A percentile compares a stretch with the other conserved stretches of the same genome.
These are phyloP conservation scores for Cercospora nicotianae DNA, from an alignment of 2,329 filamentous ascomycete species.

Conservation along the genomic window DNA sequence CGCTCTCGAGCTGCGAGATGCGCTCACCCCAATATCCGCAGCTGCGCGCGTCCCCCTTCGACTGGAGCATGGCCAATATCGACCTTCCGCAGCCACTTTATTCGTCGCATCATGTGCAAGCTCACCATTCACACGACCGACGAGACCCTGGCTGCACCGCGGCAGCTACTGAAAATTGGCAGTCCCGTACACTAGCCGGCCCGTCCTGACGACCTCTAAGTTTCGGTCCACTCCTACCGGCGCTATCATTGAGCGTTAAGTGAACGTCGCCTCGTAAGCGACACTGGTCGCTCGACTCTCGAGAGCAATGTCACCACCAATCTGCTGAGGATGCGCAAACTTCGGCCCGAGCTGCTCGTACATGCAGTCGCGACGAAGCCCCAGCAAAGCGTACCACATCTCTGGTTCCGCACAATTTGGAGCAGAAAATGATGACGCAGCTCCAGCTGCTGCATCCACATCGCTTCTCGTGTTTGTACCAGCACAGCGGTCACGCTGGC, in stretches of 20 bases:
- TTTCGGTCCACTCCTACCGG: conserved; percentile 9
- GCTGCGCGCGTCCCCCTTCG: neutral
- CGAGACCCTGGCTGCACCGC: neutral
- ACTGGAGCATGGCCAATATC: neutral
- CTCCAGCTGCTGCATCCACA: neutral
- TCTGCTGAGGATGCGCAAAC: conserved; percentile 3
- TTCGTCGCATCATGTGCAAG: neutral
- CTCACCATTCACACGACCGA: neutral
- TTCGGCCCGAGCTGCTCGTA: conserved; percentile 5
- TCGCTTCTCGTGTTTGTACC: conserved; percentile 7
- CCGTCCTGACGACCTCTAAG: conserved; percentile 1
- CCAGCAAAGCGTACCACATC: neutral
- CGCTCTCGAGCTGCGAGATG: neutral
- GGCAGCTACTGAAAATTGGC: neutral
- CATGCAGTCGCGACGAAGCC: conserved; percentile 1
- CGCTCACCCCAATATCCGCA: neutral
- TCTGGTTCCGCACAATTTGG: neutral
- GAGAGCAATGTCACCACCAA: neutral
- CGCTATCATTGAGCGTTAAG: neutral
- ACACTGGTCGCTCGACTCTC: neutral
- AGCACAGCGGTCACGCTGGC: conserved; percentile 5
- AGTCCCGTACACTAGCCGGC: conserved; percentile 1
- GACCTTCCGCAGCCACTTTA: neutral
- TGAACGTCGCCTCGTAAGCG: conserved; percentile 12
- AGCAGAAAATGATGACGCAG: conserved; percentile 3